A percentile compares a stretch with the other conserved stretches of the same genome.
phyloP scores from a whole-genome alignment of 2,329 filamentous ascomycete species.

The Ascochyta koolunga region DNA sequence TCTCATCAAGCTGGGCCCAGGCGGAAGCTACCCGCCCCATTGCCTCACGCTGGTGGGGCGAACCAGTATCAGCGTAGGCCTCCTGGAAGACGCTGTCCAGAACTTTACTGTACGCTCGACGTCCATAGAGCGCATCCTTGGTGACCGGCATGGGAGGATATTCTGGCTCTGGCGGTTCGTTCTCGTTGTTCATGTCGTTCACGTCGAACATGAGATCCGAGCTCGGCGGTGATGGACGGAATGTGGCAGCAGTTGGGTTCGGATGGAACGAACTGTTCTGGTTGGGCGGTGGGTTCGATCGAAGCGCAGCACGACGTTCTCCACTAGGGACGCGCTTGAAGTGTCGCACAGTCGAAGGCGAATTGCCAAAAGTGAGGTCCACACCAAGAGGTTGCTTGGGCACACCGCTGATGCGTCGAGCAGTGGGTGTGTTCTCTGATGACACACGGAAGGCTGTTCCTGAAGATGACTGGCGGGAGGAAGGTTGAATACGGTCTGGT shows the following conservation, averaged over 20 bases:
- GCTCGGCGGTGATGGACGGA: constrained; percentile 44
- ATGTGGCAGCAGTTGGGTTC: constrained; percentile 46
- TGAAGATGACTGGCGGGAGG: constrained; percentile 47
- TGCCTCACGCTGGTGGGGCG: constrained; percentile 77
- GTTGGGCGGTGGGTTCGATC: constrained; percentile 36
- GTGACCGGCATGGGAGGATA: constrained; percentile 60
- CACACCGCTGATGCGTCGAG: constrained; percentile 50
- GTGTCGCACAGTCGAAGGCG: constrained; percentile 86
- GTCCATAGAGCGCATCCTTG: constrained; percentile 84
- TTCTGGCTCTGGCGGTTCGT: constrained; percentile 58
- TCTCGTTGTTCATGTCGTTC: constrained; percentile 68
- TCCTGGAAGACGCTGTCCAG: constrained; percentile 85
- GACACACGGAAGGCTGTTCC: constrained; percentile 47
- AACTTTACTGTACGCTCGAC: constrained; percentile 79
- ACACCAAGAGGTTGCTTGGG: constrained; percentile 80
- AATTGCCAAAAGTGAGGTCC: constrained; percentile 93
- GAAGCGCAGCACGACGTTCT: constrained; percentile 44
- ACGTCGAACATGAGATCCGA: constrained; percentile 58
- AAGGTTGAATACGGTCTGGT: constrained; percentile 35
- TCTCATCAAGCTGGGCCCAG: constrained; percentile 80
- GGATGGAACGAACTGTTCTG: constrained; percentile 37
- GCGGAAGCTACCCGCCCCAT: constrained; percentile 84
- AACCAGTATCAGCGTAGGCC: constrained; percentile 77
- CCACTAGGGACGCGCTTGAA: constrained; percentile 85
- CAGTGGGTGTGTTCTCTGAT: constrained; percentile 49